Evolutionary conservation across 2,329 filamentous ascomycete species (phyloP).

Genomic region (Ilyonectria robusta): DNA sequence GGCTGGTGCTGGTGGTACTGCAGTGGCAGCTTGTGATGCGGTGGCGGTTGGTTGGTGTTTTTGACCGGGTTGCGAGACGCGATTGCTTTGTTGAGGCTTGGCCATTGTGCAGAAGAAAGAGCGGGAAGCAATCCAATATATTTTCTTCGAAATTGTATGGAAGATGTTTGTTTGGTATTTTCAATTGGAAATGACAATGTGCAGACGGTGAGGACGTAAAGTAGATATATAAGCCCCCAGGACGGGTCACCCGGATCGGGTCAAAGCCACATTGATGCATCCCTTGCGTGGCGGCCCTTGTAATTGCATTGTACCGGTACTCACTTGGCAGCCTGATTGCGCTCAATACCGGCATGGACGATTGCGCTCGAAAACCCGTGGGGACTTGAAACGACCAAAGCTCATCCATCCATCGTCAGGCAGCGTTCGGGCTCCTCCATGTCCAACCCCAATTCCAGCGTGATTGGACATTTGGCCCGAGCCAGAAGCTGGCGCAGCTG

Average conservation of each 20-base stretch:
- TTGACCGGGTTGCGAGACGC: not conserved
- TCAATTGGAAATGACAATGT: constrained; percentile 9
- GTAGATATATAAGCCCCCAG: constrained; percentile 8
- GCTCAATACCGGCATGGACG: not conserved
- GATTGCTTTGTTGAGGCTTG: not conserved
- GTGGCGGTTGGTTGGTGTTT: not conserved
- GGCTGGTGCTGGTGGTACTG: constrained; percentile 10
- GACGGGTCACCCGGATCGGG: not conserved
- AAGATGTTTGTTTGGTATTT: not conserved
- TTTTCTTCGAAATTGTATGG: not conserved
- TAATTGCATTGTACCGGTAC: constrained; percentile 8
- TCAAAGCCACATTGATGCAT: constrained; percentile 2
- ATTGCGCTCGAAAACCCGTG: not conserved
- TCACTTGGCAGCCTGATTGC: constrained; percentile 43
- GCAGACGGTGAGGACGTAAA: constrained; percentile 5
- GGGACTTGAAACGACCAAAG: constrained; percentile 3
- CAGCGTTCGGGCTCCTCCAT: not conserved
- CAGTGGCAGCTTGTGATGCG: constrained; percentile 10
- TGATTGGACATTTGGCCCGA: constrained; percentile 13
- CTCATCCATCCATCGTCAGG: not conserved
- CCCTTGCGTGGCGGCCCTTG: not conserved
- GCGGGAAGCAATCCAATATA: not conserved
- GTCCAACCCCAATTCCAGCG: constrained; percentile 4
- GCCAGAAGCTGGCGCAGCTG: not conserved
- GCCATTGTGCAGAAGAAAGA: not conserved